A percentile compares a stretch with the other conserved stretches of the same genome.
Conservation (phyloP, 129 eudicot genomes). For the Deinandra increscens region DNA sequence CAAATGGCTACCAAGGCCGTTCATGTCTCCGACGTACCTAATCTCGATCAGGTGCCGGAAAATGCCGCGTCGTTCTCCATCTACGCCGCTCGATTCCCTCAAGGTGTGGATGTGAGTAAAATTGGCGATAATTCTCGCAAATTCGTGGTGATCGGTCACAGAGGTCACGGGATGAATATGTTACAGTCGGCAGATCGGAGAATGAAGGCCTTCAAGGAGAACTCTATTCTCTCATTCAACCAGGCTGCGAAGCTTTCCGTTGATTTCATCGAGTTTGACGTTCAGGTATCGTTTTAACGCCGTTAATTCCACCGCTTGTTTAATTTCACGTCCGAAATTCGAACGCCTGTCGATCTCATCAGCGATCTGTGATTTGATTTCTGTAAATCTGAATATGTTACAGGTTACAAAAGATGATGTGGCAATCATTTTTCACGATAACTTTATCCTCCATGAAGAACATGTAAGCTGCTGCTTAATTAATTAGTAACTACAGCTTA, state of each 20-base stretch:
- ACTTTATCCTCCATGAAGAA: slow-evolving; percentile 68
- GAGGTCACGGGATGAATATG: slow-evolving; percentile 88
- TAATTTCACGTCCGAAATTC: background rate
- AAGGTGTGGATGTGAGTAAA: slow-evolving; percentile 51
- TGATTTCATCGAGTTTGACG: slow-evolving; percentile 87
- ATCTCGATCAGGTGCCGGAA: slow-evolving; percentile 68
- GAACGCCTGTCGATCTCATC: background rate
- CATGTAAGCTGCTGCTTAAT: slow-evolving; percentile 48
- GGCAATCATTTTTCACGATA: slow-evolving; percentile 78
- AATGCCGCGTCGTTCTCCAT: slow-evolving; percentile 48
- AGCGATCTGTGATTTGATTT: slow-evolving; percentile 1
- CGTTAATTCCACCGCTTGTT: background rate
- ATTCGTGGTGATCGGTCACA: slow-evolving; percentile 80
- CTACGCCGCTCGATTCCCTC: slow-evolving; percentile 46
- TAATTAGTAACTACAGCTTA: background rate
- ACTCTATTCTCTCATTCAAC: slow-evolving; percentile 76
- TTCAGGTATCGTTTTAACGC: slow-evolving; percentile 55
- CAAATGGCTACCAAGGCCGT: slow-evolving; percentile 91
- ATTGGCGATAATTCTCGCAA: slow-evolving; percentile 34
- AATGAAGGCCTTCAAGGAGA: slow-evolving; percentile 76
- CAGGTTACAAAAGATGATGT: slow-evolving; percentile 83
- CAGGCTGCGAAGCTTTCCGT: slow-evolving; percentile 55
- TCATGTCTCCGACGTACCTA: slow-evolving; percentile 82
- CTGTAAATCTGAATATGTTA: slow-evolving; percentile 47
- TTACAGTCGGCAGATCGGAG: slow-evolving; percentile 78